These are phyloP conservation scores for Penicillium steckii DNA, from an alignment of 495 filamentous ascomycete species.

Conservation along the genomic window DNA sequence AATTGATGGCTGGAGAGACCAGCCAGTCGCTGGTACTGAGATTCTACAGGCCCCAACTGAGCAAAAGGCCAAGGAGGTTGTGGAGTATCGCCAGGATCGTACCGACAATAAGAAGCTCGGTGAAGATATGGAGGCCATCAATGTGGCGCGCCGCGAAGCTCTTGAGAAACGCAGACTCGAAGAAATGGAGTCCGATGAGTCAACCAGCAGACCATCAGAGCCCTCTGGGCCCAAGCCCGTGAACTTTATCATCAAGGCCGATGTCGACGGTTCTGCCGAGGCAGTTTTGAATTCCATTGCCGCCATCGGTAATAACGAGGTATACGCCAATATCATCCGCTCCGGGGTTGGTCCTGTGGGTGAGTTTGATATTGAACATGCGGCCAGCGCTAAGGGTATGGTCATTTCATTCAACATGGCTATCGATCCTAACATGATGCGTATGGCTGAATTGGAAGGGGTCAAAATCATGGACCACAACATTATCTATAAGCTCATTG, in stretches of 20 bases:
- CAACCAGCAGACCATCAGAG: constrained; percentile 24
- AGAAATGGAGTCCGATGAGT: constrained; percentile 35
- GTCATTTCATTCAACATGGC: constrained; percentile 86
- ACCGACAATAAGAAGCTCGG: constrained; percentile 59
- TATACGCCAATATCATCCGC: constrained; percentile 73
- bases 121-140: constrained; percentile 74
- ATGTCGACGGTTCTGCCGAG: constrained; percentile 91
- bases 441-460: constrained; percentile 63
- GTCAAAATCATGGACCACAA: constrained; percentile 83
- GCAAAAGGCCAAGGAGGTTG: constrained; percentile 74
- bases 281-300: constrained; percentile 74
- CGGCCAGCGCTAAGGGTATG: constrained; percentile 63
- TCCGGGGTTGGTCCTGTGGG: constrained; percentile 73
- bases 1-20: constrained; percentile 90
- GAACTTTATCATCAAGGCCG: constrained; percentile 85
- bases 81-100: constrained; percentile 68
- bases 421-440: constrained; percentile 64
- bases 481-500: constrained; percentile 88
- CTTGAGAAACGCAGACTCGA: constrained; percentile 57
- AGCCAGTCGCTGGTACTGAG: constrained; percentile 84
- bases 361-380: constrained; percentile 89
- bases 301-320: constrained; percentile 78
- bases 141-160: constrained; percentile 62
- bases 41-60: constrained; percentile 81
- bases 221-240: constrained; percentile 60